Percentiles rank a stretch among this genome's conserved stretches.
phyloP scores from a whole-genome alignment of 2,329 filamentous ascomycete genomes.

The Fusarium goolgardi region DNA sequence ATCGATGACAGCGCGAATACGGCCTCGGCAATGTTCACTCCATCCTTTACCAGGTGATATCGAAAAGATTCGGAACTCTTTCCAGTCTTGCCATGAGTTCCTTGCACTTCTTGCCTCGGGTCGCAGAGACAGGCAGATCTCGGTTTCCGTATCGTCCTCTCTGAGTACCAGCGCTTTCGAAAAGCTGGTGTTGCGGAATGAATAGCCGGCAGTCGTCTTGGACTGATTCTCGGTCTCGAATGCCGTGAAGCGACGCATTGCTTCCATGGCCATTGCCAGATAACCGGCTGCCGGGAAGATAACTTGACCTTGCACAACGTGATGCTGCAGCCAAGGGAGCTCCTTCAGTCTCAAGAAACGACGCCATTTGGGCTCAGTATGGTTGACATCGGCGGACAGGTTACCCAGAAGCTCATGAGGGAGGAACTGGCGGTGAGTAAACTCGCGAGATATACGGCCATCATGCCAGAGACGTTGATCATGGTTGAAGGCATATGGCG shows the following conservation, averaged over 20 bases:
- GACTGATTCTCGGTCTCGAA: neutral
- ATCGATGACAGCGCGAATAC: neutral
- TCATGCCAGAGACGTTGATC: slow-evolving; percentile 17
- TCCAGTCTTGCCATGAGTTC: slow-evolving; percentile 12
- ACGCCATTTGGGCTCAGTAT: slow-evolving; percentile 2
- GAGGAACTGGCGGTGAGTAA: neutral
- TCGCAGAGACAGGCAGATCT: slow-evolving; percentile 11
- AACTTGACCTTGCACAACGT: neutral
- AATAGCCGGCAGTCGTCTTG: neutral
- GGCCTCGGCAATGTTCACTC: slow-evolving; percentile 8
- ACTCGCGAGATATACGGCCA: neutral
- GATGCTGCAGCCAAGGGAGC: slow-evolving; percentile 5
- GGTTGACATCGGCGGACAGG: neutral
- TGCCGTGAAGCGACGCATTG: neutral
- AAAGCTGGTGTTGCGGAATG: slow-evolving; percentile 4
- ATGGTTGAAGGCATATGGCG: slow-evolving; percentile 58
- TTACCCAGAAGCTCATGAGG: slow-evolving; percentile 9
- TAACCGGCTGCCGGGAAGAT: slow-evolving; percentile 11
- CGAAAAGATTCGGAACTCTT: slow-evolving; percentile 16
- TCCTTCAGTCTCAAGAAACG: slow-evolving; percentile 4
- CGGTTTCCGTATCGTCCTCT: slow-evolving; percentile 1
- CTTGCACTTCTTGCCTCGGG: slow-evolving; percentile 6
- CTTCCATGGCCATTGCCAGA: slow-evolving; percentile 8
- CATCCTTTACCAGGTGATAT: slow-evolving; percentile 3
- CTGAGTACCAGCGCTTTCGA: slow-evolving; percentile 12